Evolutionary conservation across 345 rosid genomes (phyloP), one percentile per base, ranked within the genome.

Genomic region (Citrus trifoliata): DNA sequence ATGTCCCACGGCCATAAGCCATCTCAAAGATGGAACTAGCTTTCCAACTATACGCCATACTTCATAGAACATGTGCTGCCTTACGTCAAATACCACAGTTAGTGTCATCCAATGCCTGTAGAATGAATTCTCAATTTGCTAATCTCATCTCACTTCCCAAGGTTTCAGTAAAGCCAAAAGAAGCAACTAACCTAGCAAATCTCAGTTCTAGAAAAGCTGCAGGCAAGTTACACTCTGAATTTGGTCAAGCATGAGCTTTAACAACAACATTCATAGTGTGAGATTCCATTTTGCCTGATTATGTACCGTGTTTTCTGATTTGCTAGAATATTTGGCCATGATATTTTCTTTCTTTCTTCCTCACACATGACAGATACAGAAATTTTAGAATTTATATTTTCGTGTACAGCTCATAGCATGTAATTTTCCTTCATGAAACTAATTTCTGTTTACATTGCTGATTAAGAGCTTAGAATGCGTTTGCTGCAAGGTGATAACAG

Each of bases 1-100:
- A 27, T 88, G 92, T 68, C 98, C 95, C 24, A 85, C 90, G 30
- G 83, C 91, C 67, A 70, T 82, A 19, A 76, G 87, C 85, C 92
- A 95, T 82, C 87, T 92, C 28, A 89, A 87, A 83, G 97, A 92
- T 35, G 94, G 93, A 77, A 79, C 80, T 59, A 79, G 68, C 87
- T 92, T 89, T 81, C 90, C 86, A 37, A 78, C 89, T 18, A 75
- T 85, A 48, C 88, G 88, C 67, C 86, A 89, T 40, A 80, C 85
- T 78, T 91, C 70, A 42, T 83, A 48, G 76, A 78, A 68, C 59
- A 46, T 67, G 30, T 67, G 21, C 19, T 53, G 66, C 46, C 30
- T 48, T 27, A 21, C 4, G 68, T 67, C 53, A 25, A 32, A 51
- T 66, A 48, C 12, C 37, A 27, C 64, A 46, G 51, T n/a, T 25